A percentile compares a stretch with the other conserved stretches of the same genome.
phyloP scores from a whole-genome alignment of 2,329 filamentous ascomycete genomes.

The Elsinoe fawcettii region DNA sequence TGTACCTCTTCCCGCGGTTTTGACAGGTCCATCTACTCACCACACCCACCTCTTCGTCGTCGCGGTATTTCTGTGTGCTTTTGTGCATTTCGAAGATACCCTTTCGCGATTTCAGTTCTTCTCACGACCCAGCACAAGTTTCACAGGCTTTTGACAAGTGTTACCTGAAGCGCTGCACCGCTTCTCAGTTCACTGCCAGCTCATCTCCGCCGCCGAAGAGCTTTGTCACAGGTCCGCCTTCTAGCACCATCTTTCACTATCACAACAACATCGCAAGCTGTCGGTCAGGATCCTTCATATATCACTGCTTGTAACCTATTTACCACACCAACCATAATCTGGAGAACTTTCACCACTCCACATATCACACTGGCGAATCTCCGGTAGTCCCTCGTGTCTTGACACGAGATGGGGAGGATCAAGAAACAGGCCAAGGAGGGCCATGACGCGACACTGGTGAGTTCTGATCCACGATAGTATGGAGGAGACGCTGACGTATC shows the following conservation, averaged over 20 bases:
- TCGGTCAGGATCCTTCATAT: not conserved
- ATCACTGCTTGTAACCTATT: not conserved
- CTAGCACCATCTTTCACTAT: not conserved
- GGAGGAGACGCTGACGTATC: conserved; percentile 5
- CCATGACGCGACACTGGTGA: conserved; percentile 46
- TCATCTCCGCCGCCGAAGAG: conserved; percentile 7
- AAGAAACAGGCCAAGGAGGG: conserved; percentile 48
- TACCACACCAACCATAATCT: not conserved
- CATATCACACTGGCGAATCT: conserved; percentile 1
- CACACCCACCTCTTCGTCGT: conserved; percentile 2
- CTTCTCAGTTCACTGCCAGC: conserved; percentile 5
- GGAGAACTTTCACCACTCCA: not conserved
- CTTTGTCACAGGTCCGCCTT: not conserved
- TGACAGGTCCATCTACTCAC: not conserved
- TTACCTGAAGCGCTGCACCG: conserved; percentile 10
- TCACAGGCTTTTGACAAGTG: not conserved
- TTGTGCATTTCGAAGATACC: conserved; percentile 12
- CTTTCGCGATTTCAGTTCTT: conserved; percentile 3
- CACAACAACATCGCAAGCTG: not conserved
- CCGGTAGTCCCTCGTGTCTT: conserved; percentile 16
- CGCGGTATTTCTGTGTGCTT: conserved; percentile 10
- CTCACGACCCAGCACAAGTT: not conserved
- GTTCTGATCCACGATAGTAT: conserved; percentile 18
- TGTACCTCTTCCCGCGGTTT: conserved; percentile 7
- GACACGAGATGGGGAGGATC: conserved; percentile 43